phyloP scores from a whole-genome alignment of 2,329 filamentous ascomycete genomes.

The Periconia sp. region DNA sequence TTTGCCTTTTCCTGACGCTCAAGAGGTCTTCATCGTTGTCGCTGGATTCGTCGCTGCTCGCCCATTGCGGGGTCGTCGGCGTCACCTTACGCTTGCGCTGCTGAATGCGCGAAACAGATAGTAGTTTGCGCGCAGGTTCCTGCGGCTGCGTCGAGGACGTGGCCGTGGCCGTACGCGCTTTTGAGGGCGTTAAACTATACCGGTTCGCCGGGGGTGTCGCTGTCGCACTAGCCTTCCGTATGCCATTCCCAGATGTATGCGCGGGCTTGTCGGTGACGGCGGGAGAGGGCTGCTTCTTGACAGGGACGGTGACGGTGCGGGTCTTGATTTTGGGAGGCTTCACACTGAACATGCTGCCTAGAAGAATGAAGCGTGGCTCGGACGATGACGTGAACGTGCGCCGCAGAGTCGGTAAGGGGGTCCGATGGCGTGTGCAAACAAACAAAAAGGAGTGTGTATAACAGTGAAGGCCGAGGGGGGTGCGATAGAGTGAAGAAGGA shows the following conservation, averaged over 20 bases:
- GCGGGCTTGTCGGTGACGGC: conserved; percentile 15
- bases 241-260: conserved; percentile 13
- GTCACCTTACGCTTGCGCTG: conserved; percentile 40
- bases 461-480: conserved; percentile 6
- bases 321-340: conserved; percentile 43
- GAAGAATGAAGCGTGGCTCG: conserved; percentile 6
- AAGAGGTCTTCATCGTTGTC: conserved; percentile 36
- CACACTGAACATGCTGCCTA: conserved; percentile 31
- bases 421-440: conserved; percentile 17
- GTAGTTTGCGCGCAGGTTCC: conserved; percentile 28
- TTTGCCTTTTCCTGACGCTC: conserved; percentile 38
- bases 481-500: conserved; percentile 4
- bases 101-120: conserved; percentile 34
- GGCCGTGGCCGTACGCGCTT: conserved; percentile 11
- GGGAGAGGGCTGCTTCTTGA: conserved; percentile 34
- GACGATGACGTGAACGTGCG: conserved; percentile 9
- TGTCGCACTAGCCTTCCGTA: conserved; percentile 11
- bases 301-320: conserved; percentile 33
- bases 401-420: too few species aligned
- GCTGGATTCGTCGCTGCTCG: conserved; percentile 36
- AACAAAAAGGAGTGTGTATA: neutral
- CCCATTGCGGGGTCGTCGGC: conserved; percentile 41
- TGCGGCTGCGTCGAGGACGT: conserved; percentile 20
- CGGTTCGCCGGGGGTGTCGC: conserved; percentile 31
- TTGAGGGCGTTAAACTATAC: conserved; percentile 31